These are phyloP conservation scores for Dactylis glomerata DNA, from an alignment of 176 grass and related monocot species.

Conservation along the genomic window DNA sequence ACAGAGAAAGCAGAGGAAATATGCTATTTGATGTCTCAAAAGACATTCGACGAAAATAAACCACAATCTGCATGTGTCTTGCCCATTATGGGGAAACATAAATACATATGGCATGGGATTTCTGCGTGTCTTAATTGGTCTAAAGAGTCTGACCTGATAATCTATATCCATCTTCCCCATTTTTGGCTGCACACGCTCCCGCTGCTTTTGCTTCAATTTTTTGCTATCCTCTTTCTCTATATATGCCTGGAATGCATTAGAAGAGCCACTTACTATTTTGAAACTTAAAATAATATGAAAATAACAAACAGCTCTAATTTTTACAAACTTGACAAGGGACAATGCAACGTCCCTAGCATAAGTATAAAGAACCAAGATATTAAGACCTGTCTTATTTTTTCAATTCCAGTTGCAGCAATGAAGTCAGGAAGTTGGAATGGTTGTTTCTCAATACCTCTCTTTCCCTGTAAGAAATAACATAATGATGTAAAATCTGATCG, in stretches of 20 bases:
- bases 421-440: slow-evolving; percentile 95
- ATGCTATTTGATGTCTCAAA: background rate
- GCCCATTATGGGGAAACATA: background rate
- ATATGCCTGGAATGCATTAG: slow-evolving; percentile 61
- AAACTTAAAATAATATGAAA: background rate
- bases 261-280: background rate
- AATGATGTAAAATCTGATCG: slow-evolving; percentile 27
- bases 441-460: slow-evolving; percentile 91
- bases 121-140: background rate
- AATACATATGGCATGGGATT: background rate
- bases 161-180: slow-evolving; percentile 99
- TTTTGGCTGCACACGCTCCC: slow-evolving; percentile 90
- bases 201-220: slow-evolving; percentile 89
- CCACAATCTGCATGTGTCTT: background rate
- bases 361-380: background rate
- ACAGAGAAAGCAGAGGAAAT: background rate
- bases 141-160: slow-evolving; percentile 67
- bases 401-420: slow-evolving; percentile 93
- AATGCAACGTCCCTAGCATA: background rate
- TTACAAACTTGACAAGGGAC: background rate
- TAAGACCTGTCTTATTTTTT: slow-evolving; percentile 89
- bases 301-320: background rate
- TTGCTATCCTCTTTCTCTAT: slow-evolving; percentile 95
- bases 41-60: background rate
- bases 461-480: slow-evolving; percentile 62